These are phyloP conservation scores for Entomortierella beljakovae DNA, from an alignment of 192 early-diverging fungal species.

Conservation along the genomic window DNA sequence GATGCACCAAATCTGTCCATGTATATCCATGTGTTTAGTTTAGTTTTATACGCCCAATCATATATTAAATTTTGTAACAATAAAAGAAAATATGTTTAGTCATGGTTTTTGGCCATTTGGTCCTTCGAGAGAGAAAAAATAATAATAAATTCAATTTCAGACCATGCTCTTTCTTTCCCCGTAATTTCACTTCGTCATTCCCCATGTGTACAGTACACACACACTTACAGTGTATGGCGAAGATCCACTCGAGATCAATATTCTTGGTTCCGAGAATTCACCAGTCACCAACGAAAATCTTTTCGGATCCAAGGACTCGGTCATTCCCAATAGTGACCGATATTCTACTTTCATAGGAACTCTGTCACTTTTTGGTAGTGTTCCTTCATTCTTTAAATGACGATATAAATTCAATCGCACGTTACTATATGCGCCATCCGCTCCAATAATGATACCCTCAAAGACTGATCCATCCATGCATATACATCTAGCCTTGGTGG, in stretches of 20 bases:
- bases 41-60: too few species aligned
- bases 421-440: slow-evolving; percentile 37
- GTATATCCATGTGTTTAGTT: too few species aligned
- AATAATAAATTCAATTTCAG: too few species aligned
- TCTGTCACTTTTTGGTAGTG: not conserved
- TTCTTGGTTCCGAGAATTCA: slow-evolving; percentile 14
- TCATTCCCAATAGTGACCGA: slow-evolving; percentile 37
- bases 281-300: slow-evolving; percentile 1
- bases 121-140: not conserved
- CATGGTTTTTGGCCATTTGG: not conserved
- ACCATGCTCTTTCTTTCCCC: too few species aligned
- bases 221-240: slow-evolving; percentile 25
- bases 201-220: not conserved
- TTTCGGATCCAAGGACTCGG: slow-evolving; percentile 20
- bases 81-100: not conserved
- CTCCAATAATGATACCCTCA: slow-evolving; percentile 28
- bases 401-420: slow-evolving; percentile 23
- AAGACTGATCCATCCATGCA: slow-evolving; percentile 25
- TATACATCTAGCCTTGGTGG: not conserved
- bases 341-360: slow-evolving; percentile 17
- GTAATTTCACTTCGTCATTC: too few species aligned
- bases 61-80: too few species aligned
- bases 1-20: slow-evolving; percentile 39
- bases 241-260: slow-evolving; percentile 27
- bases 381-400: slow-evolving; percentile 3